Evolutionary conservation across 306 rosid species (phyloP).

Genomic region (Arachis hypogaea): DNA sequence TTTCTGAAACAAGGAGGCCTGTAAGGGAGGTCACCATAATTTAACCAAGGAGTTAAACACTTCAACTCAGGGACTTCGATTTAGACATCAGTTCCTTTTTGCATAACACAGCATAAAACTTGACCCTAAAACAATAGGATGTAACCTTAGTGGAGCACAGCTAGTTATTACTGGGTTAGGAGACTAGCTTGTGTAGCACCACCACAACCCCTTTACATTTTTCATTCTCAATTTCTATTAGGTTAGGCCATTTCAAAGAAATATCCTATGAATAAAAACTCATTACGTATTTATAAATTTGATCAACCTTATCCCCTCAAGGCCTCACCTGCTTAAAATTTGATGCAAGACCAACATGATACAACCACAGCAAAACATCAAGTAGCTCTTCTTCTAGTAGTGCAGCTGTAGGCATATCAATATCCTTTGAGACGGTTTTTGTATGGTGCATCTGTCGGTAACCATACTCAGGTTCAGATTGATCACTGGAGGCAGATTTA

Average conservation of each 20-base stretch:
- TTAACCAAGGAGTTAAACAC: background rate
- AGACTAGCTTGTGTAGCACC: background rate
- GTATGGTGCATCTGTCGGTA: constrained; percentile 57
- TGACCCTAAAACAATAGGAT: constrained; percentile 24
- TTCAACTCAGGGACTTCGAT: constrained; percentile 12
- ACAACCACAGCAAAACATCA: constrained; percentile 80
- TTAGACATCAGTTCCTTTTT: constrained; percentile 9
- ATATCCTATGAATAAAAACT: background rate
- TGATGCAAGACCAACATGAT: constrained; percentile 87
- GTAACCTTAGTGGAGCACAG: constrained; percentile 15
- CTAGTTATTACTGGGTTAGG: constrained; percentile 17
- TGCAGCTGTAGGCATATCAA: constrained; percentile 62
- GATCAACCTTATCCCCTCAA: background rate
- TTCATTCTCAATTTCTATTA: constrained; percentile 23
- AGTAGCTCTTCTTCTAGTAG: constrained; percentile 90
- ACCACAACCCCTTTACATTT: constrained; percentile 34
- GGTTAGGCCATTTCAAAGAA: background rate
- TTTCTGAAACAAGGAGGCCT: background rate
- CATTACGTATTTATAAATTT: too few species aligned
- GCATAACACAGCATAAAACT: background rate
- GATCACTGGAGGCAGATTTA: constrained; percentile 91
- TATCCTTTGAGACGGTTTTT: constrained; percentile 72
- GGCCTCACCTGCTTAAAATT: constrained; percentile 88
- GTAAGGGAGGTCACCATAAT: background rate
- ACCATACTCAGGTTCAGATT: constrained; percentile 77